Evolutionary conservation across 768 basidiomycete genomes (phyloP), one percentile per base, ranked within the genome.

Genomic region (Gloeostereum incarnatum): DNA sequence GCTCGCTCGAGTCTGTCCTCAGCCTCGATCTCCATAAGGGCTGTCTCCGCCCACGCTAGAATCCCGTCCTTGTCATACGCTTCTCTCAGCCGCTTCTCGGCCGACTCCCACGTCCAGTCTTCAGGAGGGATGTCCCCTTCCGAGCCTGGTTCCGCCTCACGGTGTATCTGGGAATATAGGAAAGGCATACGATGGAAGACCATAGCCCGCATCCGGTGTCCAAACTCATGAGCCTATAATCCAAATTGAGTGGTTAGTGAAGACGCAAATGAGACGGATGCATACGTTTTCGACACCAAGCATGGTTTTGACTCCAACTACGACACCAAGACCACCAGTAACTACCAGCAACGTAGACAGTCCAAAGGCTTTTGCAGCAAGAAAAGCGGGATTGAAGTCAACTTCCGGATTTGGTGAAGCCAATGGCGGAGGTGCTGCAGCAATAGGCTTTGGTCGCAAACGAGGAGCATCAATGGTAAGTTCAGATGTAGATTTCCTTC

Each of bases 21-120:
- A 0, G 63, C 65, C 49, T 83, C 79, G 34, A 78, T 42, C 51
- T 83, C 82, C 19, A 58, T 58, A 38, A 63, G 45, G 1, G 65
- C 75, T n/a, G 60, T 63, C 38, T 73, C 62, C 7, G 65, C 60
- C 77, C 80, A 82, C 1, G 65, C 59, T 0, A 62, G 47, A 21
- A 82, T 57, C 0, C 83, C 81, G 4, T 72, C 78, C 16, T 67
- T 55, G 7, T 79, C 71, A 44, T 71, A 86, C 0, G 78, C 78
- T 5, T 52, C 63, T 31, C 59, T 50, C 8, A 86, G 54, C 7
- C 80, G 64, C 34, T 65, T 56, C 43, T 81, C 64, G 0, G 78
- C 71, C 0, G 66, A 74, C 3, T 62, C 58, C 71, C 66, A 74
- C 3, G 50, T 63, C 78, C 78, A 80, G 7, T 56, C 56, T 34